Conservation (phyloP, 164 flowering plant genomes). For the Umbilicus rupestris region DNA sequence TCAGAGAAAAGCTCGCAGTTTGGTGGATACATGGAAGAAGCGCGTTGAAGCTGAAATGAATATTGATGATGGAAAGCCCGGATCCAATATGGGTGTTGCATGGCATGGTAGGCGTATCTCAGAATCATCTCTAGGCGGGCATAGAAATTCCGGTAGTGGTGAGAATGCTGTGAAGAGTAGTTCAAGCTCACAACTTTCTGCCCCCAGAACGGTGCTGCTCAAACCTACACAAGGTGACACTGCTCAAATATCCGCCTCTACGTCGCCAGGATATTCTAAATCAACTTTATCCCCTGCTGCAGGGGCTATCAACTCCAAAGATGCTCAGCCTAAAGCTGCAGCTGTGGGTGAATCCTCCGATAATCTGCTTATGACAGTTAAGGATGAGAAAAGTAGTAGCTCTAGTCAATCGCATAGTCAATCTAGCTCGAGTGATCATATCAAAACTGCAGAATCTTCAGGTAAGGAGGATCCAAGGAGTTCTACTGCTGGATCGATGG, state of each 20-base stretch:
- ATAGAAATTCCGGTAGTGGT: constrained; percentile 34
- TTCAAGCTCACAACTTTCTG: constrained; percentile 41
- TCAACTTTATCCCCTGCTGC: constrained; percentile 27
- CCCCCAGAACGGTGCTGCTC: constrained; percentile 29
- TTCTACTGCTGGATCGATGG: constrained; percentile 49
- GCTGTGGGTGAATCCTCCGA: constrained; percentile 17
- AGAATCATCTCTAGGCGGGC: constrained; percentile 51
- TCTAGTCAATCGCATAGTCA: constrained; percentile 88
- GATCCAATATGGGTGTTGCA: constrained; percentile 40
- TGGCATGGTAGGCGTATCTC: constrained; percentile 49
- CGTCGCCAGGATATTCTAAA: constrained; percentile 41
- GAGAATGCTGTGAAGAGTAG: constrained; percentile 43
- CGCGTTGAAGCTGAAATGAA: constrained; percentile 93
- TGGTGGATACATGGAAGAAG: constrained; percentile 97
- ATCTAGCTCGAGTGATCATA: constrained; percentile 66
- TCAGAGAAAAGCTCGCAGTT: constrained; percentile 36
- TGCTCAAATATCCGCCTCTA: constrained; percentile 30
- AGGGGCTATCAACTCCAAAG: constrained; percentile 19
- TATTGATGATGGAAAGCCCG: constrained; percentile 64
- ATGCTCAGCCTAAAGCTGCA: constrained; percentile 15
- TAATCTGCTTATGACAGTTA: constrained; percentile 18
- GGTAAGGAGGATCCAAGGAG: constrained; percentile 70
- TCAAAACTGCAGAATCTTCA: constrained; percentile 33
- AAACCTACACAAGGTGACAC: constrained; percentile 40
- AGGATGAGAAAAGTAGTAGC: constrained; percentile 42